These are phyloP conservation scores for Scheffersomyces coipomensis DNA, from an alignment of 805 yeast genomes.

Conservation along the genomic window DNA sequence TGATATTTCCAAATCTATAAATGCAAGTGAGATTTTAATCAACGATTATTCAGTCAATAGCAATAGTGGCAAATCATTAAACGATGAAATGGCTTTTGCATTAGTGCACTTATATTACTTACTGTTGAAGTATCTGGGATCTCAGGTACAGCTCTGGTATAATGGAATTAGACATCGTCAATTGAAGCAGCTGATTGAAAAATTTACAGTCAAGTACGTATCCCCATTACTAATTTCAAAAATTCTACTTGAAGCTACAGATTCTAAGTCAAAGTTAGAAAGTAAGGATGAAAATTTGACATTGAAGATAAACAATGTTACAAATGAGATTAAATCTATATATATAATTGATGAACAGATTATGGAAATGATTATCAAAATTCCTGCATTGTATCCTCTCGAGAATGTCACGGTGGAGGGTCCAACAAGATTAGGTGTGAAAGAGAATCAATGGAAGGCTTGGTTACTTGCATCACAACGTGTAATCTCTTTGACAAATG, in stretches of 20 bases:
- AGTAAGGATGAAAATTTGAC: slow-evolving; percentile 45
- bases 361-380: slow-evolving; percentile 70
- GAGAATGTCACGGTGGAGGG: slow-evolving; percentile 75
- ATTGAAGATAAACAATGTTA: slow-evolving; percentile 58
- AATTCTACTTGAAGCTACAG: slow-evolving; percentile 53
- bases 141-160: slow-evolving; percentile 67
- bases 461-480: slow-evolving; percentile 93
- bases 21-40: slow-evolving; percentile 12
- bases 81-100: slow-evolving; percentile 18
- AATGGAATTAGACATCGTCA: slow-evolving; percentile 66
- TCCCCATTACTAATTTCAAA: slow-evolving; percentile 63
- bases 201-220: slow-evolving; percentile 56
- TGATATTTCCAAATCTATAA: slow-evolving; percentile 3
- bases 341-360: slow-evolving; percentile 85
- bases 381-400: slow-evolving; percentile 80
- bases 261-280: slow-evolving; percentile 32
- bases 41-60: slow-evolving; percentile 20
- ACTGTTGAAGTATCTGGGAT: slow-evolving; percentile 51
- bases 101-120: slow-evolving; percentile 52
- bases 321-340: slow-evolving; percentile 67
- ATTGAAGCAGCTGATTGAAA: slow-evolving; percentile 57
- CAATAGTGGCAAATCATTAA: slow-evolving; percentile 15
- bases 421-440: slow-evolving; percentile 78
- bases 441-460: slow-evolving; percentile 89
- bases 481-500: slow-evolving; percentile 71